phyloP scores from a whole-genome alignment of 805 yeast species.

The Yarrowia hollandica region DNA sequence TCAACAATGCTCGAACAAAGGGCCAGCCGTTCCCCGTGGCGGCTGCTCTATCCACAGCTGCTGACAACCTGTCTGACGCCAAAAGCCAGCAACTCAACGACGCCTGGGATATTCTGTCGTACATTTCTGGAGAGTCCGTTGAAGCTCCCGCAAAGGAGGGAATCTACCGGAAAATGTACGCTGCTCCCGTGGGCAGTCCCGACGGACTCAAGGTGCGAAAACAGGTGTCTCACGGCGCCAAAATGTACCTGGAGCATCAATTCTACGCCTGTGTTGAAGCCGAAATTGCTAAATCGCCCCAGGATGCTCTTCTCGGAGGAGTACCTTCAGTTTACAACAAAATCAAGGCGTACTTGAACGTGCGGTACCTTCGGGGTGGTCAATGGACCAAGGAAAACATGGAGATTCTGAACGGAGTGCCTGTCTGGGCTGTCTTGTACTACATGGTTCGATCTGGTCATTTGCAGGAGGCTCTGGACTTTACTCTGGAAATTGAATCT shows the following conservation, averaged over 20 bases:
- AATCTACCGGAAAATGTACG: slow-evolving; percentile 38
- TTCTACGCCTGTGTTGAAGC: slow-evolving; percentile 73
- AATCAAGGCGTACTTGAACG: slow-evolving; percentile 60
- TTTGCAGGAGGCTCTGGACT: slow-evolving; percentile 70
- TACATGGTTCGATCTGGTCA: slow-evolving; percentile 85
- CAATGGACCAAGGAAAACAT: slow-evolving; percentile 56
- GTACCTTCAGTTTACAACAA: slow-evolving; percentile 72
- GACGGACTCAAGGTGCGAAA: slow-evolving; percentile 43
- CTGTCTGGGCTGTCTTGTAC: slow-evolving; percentile 92
- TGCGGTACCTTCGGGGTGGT: slow-evolving; percentile 47
- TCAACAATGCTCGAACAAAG: slow-evolving; percentile 67
- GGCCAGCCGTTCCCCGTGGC: slow-evolving; percentile 58
- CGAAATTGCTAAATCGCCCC: slow-evolving; percentile 53
- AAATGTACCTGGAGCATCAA: slow-evolving; percentile 67
- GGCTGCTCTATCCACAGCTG: slow-evolving; percentile 59
- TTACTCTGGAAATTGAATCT: slow-evolving; percentile 61
- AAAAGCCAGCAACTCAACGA: slow-evolving; percentile 72
- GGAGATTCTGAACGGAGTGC: slow-evolving; percentile 73
- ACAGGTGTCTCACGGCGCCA: slow-evolving; percentile 56
- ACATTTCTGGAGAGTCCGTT: slow-evolving; percentile 43
- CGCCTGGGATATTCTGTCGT: slow-evolving; percentile 66
- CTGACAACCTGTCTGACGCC: slow-evolving; percentile 52
- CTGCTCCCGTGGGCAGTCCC: slow-evolving; percentile 31
- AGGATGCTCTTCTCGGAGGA: slow-evolving; percentile 57
- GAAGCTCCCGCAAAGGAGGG: slow-evolving; percentile 35